Base-by-base conservation (phyloP, 257 asterid species). In the Capsicum chinense region DNA sequence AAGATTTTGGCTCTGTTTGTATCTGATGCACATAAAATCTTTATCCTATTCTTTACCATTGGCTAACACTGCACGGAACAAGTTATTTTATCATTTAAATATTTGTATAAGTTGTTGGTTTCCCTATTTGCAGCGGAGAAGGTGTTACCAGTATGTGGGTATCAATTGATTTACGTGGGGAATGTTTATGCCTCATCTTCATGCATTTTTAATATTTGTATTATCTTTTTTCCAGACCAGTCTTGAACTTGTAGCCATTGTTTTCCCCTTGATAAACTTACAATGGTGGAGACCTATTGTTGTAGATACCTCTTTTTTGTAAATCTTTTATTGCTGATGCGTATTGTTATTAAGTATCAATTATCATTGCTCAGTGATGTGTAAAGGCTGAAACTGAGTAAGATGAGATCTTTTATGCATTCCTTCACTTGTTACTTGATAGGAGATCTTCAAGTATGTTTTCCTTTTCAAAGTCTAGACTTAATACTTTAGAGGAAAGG, bases 371-470 rank as follows among this genome's bases (percentile, higher is more conserved):
- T 21, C 19, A 48, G 62, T 74, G 62, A 74, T 74, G 62, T 50
- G 57, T 50, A n/a, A 48, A 50, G 50, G 60, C 19, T 21, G 19
- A 74, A 48, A 48, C 80, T 73, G 80, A 48, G 57, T 74, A 50
- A 50, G 44, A 19, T 50, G 80, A 74, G 80, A 50, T 74, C 44
- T 74, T 39, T 74, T 74, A 19, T 74, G 60, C 80, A 74, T 74
- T 74, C 57, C 60, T 74, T 50, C 80, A 9, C 19, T 50, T 21
- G n/a, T 74, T 17, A 19, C 80, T 50, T 74, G 44, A 21, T 74
- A 74, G 60, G 80, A n/a, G 79, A 71, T 47, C 57, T 44, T 71
- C 57, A 44, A 71, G 37, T 48, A 74, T 62, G 69, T 2, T 48
- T 74, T 50, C 80, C 80, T 48, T 48, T 74, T 74, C 19, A 19